phyloP scores from a whole-genome alignment of 2,329 filamentous ascomycete genomes.

The Calonectria multiphialidica region DNA sequence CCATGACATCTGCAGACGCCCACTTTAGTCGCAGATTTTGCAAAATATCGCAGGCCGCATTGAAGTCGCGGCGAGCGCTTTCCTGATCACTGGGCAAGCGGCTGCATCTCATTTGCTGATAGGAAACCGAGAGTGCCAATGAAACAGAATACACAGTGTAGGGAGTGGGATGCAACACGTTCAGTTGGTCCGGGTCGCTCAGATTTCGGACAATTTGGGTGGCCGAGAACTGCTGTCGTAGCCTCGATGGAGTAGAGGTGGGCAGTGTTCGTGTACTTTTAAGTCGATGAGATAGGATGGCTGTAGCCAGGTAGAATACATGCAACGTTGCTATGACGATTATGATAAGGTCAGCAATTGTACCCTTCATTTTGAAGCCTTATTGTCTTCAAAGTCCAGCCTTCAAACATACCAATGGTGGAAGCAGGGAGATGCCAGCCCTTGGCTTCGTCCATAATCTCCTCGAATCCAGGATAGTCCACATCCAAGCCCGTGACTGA shows the following conservation, averaged over 20 bases:
- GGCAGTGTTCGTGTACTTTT: not conserved
- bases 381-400: not conserved
- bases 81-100: slow-evolving; percentile 3
- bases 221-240: not conserved
- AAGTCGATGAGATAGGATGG: not conserved
- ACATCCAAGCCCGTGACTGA: not conserved
- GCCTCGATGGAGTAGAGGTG: not conserved
- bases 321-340: not conserved
- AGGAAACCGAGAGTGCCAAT: not conserved
- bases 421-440: not conserved
- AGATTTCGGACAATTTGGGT: not conserved
- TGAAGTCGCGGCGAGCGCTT: not conserved
- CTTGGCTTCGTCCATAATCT: not conserved
- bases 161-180: not conserved
- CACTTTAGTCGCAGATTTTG: not conserved
- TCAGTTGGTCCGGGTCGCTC: not conserved
- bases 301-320: not conserved
- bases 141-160: not conserved
- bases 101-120: not conserved
- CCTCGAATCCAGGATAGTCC: not conserved
- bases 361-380: too few relatives aligned
- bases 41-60: not conserved
- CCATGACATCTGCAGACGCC: not conserved
- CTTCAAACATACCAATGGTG: not conserved
- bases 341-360: too few relatives aligned